A percentile compares a stretch with the other conserved stretches of the same genome.
phyloP scores from a whole-genome alignment of 2,329 filamentous ascomycete genomes.

The Colletotrichum tropicicola region DNA sequence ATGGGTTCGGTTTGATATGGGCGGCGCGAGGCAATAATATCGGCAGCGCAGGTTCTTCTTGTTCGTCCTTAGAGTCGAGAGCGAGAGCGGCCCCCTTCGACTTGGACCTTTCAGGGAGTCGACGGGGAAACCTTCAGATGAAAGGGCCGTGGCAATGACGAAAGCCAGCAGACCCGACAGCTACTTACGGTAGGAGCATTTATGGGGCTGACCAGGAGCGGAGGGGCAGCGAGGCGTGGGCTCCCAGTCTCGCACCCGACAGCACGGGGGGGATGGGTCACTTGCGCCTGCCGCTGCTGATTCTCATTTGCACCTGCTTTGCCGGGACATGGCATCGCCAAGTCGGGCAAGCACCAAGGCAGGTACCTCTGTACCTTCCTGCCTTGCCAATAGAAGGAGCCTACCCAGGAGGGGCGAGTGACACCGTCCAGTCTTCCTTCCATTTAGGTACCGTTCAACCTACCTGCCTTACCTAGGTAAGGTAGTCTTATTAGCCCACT shows the following conservation, averaged over 20 bases:
- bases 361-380: no score
- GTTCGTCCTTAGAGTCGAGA: not conserved
- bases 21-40: no score
- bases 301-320: not conserved
- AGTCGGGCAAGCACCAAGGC: not conserved
- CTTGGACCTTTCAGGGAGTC: constrained; percentile 14
- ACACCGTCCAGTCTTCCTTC: no score
- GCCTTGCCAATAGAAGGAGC: no score
- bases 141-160: constrained; percentile 31
- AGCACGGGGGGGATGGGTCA: constrained; percentile 9
- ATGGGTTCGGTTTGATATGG: not conserved
- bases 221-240: constrained; percentile 14
- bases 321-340: not conserved
- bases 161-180: constrained; percentile 23
- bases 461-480: no score
- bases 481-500: no score
- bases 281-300: not conserved
- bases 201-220: constrained; percentile 25
- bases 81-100: not conserved
- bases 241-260: constrained; percentile 6
- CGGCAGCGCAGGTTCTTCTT: no score
- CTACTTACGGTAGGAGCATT: constrained; percentile 22
- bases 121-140: constrained; percentile 26
- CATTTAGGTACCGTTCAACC: no score
- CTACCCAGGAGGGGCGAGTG: no score